These are phyloP conservation scores for Podaxis sp. DNA, from an alignment of 768 basidiomycete genomes.

Conservation along the genomic window DNA sequence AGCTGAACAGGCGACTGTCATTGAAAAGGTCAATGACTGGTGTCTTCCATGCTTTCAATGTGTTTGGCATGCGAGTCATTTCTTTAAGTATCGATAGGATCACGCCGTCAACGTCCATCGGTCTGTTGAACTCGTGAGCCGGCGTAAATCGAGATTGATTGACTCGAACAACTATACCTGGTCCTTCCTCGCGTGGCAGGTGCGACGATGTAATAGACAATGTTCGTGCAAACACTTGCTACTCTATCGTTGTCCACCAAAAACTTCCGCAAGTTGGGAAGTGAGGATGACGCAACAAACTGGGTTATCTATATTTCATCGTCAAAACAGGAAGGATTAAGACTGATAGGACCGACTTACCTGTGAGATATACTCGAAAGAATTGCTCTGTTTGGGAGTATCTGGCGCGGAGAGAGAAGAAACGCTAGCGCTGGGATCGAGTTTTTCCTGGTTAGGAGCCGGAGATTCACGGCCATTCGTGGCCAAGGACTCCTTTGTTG, in stretches of 20 bases:
- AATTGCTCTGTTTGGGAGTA: slow-evolving; percentile 26
- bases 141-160: neutral
- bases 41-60: slow-evolving; percentile 81
- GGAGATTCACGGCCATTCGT: slow-evolving; percentile 73
- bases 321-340: slow-evolving; percentile 10
- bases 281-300: slow-evolving; percentile 62
- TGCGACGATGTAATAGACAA: slow-evolving; percentile 78
- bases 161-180: slow-evolving; percentile 40
- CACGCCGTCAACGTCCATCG: slow-evolving; percentile 70
- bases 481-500: slow-evolving; percentile 55
- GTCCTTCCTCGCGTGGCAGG: slow-evolving; percentile 77
- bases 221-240: slow-evolving; percentile 70
- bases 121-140: slow-evolving; percentile 33
- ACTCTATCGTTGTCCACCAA: slow-evolving; percentile 84
- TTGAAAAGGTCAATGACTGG: slow-evolving; percentile 78
- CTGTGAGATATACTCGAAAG: slow-evolving; percentile 42
- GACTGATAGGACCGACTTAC: slow-evolving; percentile 23
- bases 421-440: slow-evolving; percentile 39
- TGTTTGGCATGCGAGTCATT: slow-evolving; percentile 72
- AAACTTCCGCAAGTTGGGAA: slow-evolving; percentile 77
- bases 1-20: slow-evolving; percentile 87
- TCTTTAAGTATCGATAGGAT: slow-evolving; percentile 69
- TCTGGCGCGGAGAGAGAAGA: slow-evolving; percentile 29
- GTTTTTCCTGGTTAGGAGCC: slow-evolving; percentile 58
- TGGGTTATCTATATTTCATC: slow-evolving; percentile 51